Evolutionary conservation across 2,329 filamentous ascomycete species (phyloP).

Genomic region (Leptodontidium sp.): DNA sequence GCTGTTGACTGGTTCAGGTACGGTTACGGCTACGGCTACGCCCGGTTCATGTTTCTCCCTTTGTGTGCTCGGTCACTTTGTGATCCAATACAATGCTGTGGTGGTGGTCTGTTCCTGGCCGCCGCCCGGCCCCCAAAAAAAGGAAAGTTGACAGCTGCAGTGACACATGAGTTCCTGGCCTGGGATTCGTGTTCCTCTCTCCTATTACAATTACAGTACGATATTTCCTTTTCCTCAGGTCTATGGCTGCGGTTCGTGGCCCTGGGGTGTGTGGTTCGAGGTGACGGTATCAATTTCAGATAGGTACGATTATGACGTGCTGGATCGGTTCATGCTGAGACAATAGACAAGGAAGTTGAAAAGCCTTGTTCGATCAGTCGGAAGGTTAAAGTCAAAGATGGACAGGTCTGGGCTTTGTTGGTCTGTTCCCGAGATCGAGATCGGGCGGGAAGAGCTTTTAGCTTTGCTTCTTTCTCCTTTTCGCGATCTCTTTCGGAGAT

Average conservation of each 20-base stretch:
- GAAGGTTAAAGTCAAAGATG: conserved; percentile 3
- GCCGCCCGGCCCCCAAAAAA: neutral
- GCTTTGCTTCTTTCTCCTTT: neutral
- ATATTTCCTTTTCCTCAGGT: conserved; percentile 1
- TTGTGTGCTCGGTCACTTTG: neutral
- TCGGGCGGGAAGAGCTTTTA: neutral
- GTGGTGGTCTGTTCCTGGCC: conserved; percentile 11
- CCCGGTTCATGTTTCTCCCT: conserved; percentile 6
- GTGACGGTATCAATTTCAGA: conserved; percentile 9
- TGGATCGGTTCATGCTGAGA: neutral
- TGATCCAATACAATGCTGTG: neutral
- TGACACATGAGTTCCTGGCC: conserved; percentile 14
- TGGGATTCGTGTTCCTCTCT: neutral
- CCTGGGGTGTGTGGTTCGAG: conserved; percentile 11
- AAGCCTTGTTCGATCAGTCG: conserved; percentile 5
- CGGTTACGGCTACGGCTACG: neutral
- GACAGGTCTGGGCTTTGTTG: neutral
- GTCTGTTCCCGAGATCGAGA: conserved; percentile 4
- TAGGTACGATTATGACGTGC: neutral
- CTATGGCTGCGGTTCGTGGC: conserved; percentile 8
- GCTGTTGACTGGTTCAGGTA: conserved; percentile 3
- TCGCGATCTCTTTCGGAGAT: neutral
- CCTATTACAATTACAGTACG: neutral
- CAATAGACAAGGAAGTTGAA: conserved; percentile 2
- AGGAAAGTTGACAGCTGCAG: conserved; percentile 12